phyloP scores from a whole-genome alignment of 345 rosid species.

The Corchorus capsularis region DNA sequence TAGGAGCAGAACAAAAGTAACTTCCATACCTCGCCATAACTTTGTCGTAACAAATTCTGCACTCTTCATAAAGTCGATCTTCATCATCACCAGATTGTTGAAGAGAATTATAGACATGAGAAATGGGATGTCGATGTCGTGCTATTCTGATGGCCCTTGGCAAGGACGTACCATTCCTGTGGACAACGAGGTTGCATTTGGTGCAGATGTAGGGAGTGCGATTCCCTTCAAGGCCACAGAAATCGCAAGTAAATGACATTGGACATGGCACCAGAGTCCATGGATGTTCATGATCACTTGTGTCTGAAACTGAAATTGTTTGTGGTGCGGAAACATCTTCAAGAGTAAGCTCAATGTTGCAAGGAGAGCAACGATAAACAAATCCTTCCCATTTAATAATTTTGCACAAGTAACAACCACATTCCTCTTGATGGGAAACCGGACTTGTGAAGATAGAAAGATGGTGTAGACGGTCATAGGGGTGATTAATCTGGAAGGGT shows the following conservation, averaged over 20 bases:
- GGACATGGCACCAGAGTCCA: neutral
- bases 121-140: slow-evolving; percentile 10
- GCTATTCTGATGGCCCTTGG: neutral
- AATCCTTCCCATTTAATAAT: neutral
- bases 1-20: slow-evolving; percentile 15
- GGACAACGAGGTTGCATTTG: slow-evolving; percentile 4
- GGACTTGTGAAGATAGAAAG: neutral
- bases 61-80: too few relatives aligned
- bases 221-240: slow-evolving; percentile 19
- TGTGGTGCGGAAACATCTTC: neutral
- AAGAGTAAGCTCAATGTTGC: neutral
- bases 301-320: too few relatives aligned
- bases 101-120: slow-evolving; percentile 2
- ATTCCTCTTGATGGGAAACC: neutral
- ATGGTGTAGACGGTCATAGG: neutral
- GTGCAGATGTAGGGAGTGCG: slow-evolving; percentile 13
- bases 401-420: neutral
- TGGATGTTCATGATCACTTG: neutral
- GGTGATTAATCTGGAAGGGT: neutral
- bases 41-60: slow-evolving; percentile 14
- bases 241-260: slow-evolving; percentile 26
- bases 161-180: slow-evolving; percentile 12
- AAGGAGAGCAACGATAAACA: neutral
- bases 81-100: neutral
- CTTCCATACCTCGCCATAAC: slow-evolving; percentile 15